Conservation (phyloP, 108 stramenopile genomes). For the Nannochloropsis salina region DNA sequence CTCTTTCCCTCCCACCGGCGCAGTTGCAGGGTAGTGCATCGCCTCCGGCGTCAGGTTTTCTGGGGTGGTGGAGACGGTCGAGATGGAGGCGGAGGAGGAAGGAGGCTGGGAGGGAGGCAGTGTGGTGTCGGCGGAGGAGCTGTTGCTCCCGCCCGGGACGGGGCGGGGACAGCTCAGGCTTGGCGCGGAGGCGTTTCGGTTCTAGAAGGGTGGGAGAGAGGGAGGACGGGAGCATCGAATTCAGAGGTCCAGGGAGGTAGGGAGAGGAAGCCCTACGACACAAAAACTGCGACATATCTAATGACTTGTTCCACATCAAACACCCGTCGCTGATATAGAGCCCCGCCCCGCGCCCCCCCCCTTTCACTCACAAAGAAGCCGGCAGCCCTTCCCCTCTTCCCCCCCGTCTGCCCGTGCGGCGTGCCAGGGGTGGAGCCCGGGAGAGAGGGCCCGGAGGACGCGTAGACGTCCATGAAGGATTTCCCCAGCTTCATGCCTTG, state of each 20-base stretch:
- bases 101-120: background rate
- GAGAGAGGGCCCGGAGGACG: too few species aligned
- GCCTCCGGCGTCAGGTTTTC: background rate
- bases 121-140: background rate
- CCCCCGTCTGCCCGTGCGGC: background rate
- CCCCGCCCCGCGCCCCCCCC: background rate
- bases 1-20: background rate
- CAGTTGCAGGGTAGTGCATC: background rate
- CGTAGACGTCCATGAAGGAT: background rate
- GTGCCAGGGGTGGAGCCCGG: background rate
- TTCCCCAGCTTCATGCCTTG: background rate
- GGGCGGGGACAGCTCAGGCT: background rate
- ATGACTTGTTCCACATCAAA: too few species aligned
- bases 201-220: background rate
- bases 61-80: background rate
- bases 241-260: too few species aligned
- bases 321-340: too few species aligned
- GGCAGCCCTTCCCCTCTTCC: background rate
- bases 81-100: slow-evolving; percentile 14
- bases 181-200: background rate
- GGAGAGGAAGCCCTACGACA: too few species aligned
- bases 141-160: background rate
- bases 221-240: too few species aligned
- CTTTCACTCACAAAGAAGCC: background rate
- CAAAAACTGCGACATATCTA: too few species aligned